Evolutionary conservation across 768 basidiomycete genomes (phyloP).

Genomic region (Russula emetica): DNA sequence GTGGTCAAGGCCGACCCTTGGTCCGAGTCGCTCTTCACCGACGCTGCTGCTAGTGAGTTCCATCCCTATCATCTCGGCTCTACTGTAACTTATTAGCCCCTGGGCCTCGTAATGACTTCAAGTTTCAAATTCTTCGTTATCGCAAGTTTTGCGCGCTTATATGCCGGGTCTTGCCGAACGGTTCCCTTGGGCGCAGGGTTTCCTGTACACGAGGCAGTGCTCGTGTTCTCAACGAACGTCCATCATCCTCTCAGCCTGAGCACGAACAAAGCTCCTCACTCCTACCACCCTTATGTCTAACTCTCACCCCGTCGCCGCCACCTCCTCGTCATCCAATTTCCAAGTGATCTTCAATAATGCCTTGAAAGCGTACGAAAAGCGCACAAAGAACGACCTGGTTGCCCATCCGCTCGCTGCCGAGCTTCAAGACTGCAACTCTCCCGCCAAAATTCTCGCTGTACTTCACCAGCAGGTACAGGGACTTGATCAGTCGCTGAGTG

Average conservation of each 20-base stretch:
- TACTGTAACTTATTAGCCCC: too few relatives aligned
- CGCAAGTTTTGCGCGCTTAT: too few relatives aligned
- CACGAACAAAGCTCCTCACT: background rate
- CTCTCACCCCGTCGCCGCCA: background rate
- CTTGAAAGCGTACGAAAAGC: background rate
- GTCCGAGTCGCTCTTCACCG: too few relatives aligned
- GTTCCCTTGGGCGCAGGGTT: too few relatives aligned
- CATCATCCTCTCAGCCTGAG: background rate
- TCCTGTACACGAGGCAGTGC: too few relatives aligned
- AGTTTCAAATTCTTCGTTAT: too few relatives aligned
- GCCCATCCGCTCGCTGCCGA: background rate
- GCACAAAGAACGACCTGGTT: background rate
- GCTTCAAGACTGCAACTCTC: constrained; percentile 1
- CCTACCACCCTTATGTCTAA: background rate
- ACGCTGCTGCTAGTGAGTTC: too few relatives aligned
- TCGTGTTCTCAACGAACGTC: too few relatives aligned
- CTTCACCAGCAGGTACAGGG: background rate
- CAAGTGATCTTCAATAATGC: background rate
- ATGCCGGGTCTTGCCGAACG: too few relatives aligned
- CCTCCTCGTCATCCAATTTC: background rate
- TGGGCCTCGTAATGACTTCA: too few relatives aligned
- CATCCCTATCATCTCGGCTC: too few relatives aligned
- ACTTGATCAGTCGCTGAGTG: background rate
- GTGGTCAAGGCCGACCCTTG: too few relatives aligned
- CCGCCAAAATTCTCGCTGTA: background rate